Evolutionary conservation across 352 stramenopile species (phyloP).

Genomic region (Pythium rhizo-oryzae): DNA sequence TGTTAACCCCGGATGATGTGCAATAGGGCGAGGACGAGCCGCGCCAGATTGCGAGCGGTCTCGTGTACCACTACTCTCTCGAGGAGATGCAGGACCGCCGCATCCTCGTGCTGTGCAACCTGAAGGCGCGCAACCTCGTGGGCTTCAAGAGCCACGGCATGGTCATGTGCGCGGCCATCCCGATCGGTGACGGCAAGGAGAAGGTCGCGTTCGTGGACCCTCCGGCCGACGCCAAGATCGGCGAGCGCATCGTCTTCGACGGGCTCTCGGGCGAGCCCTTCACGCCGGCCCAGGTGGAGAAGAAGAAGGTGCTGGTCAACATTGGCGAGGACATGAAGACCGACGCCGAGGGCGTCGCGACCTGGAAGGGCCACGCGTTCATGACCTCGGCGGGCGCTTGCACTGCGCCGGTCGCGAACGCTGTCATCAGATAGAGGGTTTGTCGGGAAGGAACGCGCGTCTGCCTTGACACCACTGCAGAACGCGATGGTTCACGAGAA

Average conservation of each 20-base stretch:
- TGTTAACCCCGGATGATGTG: neutral
- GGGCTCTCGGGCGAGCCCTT: slow-evolving; percentile 70
- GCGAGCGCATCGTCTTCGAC: slow-evolving; percentile 77
- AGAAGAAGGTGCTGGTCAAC: slow-evolving; percentile 88
- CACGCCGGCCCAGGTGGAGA: slow-evolving; percentile 85
- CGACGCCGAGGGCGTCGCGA: slow-evolving; percentile 72
- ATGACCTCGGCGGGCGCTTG: slow-evolving; percentile 72
- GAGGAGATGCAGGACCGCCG: slow-evolving; percentile 87
- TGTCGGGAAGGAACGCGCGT: neutral
- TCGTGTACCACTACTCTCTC: slow-evolving; percentile 88
- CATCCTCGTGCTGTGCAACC: slow-evolving; percentile 91
- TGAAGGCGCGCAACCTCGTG: slow-evolving; percentile 91
- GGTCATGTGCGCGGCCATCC: slow-evolving; percentile 86
- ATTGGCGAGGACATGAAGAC: slow-evolving; percentile 85
- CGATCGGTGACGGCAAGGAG: slow-evolving; percentile 73
- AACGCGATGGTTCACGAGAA: no score
- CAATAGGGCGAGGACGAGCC: slow-evolving; percentile 67
- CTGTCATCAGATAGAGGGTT: slow-evolving; percentile 69
- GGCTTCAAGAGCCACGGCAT: slow-evolving; percentile 92
- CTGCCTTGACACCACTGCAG: no score
- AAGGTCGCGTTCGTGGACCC: slow-evolving; percentile 86
- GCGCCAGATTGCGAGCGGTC: slow-evolving; percentile 84
- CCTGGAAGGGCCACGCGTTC: slow-evolving; percentile 85
- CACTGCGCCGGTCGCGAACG: slow-evolving; percentile 71
- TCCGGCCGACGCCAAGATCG: slow-evolving; percentile 68